Evolutionary conservation across 2,329 filamentous ascomycete genomes (phyloP), one percentile per base, ranked within the genome.

Genomic region (Paracamarosporium sp.): DNA sequence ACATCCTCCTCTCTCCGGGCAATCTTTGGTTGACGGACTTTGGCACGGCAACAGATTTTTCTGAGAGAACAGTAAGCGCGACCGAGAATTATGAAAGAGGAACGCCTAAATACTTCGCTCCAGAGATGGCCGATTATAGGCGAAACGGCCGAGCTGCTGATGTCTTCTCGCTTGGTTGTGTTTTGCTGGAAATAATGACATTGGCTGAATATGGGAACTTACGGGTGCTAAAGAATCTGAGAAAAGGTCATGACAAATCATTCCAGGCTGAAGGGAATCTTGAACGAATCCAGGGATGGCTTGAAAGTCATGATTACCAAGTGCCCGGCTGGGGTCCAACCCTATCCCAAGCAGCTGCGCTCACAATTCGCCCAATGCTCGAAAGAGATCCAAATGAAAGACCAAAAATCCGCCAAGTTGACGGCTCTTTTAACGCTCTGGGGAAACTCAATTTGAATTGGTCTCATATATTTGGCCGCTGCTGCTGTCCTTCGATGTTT

Each of bases 11-110:
- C 6, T 61, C 58, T 3, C 44, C 53, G 1, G 24, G 59, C 4
- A 45, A 57, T 3, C 13, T 69, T 13, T 65, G 64, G 59, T 33
- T 71, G 12, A 66, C 68, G 2, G 67, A 69, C 38, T 69, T 71
- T 41, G 68, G 65, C 0, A 65, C 53, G 28, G 61, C 65, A 20
- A 67, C 60, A 6, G 64, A 69, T 41, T 65, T 67, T 30, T 68
- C 64, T 1, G 30, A 59, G 8, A 50, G 62, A 9, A 61, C 62
- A 1, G 20, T 51, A 1, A 68, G 66, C 31, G 57, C 55, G 5
- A 68, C 66, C 7, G 64, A 66, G 17, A 57, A 60, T 22, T 48
- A 55, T 22, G 66, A 70, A 22, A 53, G 60, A n/a, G 65, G 64
- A 3, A 69, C 66, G 0, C 55, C 61, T 3, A 69, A 67, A 48